phyloP scores from a whole-genome alignment of 1,139 yeast genomes.

The Pneumocystis canis region DNA sequence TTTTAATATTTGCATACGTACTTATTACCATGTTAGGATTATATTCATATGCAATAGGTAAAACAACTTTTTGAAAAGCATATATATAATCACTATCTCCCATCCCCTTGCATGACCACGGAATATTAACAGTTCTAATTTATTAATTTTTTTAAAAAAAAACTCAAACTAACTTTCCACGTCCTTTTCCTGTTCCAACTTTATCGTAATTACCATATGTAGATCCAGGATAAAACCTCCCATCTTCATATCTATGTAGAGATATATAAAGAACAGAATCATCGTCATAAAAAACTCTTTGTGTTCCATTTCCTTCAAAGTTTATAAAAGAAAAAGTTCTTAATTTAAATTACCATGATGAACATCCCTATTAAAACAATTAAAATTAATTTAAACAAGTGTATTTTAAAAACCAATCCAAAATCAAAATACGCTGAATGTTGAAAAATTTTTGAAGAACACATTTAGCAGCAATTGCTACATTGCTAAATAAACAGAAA shows the following conservation, averaged over 20 bases:
- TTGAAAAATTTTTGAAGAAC: slow-evolving; percentile 69
- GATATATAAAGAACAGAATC: slow-evolving; percentile 85
- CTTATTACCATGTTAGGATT: slow-evolving; percentile 80
- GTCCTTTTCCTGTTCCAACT: slow-evolving; percentile 75
- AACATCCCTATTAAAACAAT: slow-evolving; percentile 8
- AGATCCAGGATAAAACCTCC: slow-evolving; percentile 89
- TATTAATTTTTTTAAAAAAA: background rate
- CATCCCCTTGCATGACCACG: slow-evolving; percentile 90
- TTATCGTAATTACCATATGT: slow-evolving; percentile 54
- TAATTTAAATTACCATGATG: slow-evolving; percentile 12
- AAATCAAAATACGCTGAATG: slow-evolving; percentile 63
- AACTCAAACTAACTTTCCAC: slow-evolving; percentile 37
- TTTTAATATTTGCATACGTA: background rate
- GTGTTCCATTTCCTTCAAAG: slow-evolving; percentile 82
- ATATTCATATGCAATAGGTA: slow-evolving; percentile 81
- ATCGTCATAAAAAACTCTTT: slow-evolving; percentile 75
- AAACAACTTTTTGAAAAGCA: slow-evolving; percentile 74
- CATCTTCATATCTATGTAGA: slow-evolving; percentile 81
- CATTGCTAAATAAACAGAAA: slow-evolving; percentile 88
- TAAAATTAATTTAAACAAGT: background rate
- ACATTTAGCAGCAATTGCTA: slow-evolving; percentile 89
- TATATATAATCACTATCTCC: slow-evolving; percentile 92
- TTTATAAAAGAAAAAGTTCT: background rate
- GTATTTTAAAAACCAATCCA: slow-evolving; percentile 65
- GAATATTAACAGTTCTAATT: slow-evolving; percentile 53